Conservation (phyloP, 805 yeast species). For the Monosporozyma unispora region DNA sequence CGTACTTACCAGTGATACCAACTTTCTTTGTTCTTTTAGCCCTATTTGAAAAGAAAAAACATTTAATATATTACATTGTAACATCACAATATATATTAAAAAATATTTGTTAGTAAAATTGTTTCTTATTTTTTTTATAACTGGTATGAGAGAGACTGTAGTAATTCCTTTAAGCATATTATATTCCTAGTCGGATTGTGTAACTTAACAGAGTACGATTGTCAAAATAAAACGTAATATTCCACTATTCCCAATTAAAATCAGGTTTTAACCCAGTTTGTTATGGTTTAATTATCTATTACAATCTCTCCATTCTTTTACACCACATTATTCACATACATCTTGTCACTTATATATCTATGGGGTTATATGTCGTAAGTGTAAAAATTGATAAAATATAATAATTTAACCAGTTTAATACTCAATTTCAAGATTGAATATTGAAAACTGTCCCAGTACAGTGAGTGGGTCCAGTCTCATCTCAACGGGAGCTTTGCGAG, state of each 20-base stretch:
- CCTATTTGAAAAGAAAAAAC: conserved; percentile 41
- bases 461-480: too few species aligned
- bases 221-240: too few species aligned
- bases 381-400: too few species aligned
- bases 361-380: neutral
- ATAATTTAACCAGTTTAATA: neutral
- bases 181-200: too few species aligned
- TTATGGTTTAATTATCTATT: too few species aligned
- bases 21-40: conserved; percentile 99
- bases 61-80: neutral
- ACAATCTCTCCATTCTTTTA: too few species aligned
- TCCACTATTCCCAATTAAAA: too few species aligned
- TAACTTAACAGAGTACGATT: neutral
- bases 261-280: too few species aligned
- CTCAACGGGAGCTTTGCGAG: too few species aligned
- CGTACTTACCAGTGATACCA: conserved; percentile 99
- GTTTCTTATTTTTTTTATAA: too few species aligned
- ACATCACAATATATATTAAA: neutral
- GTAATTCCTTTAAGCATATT: too few species aligned
- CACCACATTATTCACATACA: conserved; percentile 8
- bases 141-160: neutral
- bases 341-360: conserved; percentile 10
- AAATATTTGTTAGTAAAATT: conserved; percentile 3
- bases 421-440: neutral
- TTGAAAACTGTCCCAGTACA: neutral